Conservation (phyloP, 2,329 filamentous ascomycete species). For the Onygenales sp. region DNA sequence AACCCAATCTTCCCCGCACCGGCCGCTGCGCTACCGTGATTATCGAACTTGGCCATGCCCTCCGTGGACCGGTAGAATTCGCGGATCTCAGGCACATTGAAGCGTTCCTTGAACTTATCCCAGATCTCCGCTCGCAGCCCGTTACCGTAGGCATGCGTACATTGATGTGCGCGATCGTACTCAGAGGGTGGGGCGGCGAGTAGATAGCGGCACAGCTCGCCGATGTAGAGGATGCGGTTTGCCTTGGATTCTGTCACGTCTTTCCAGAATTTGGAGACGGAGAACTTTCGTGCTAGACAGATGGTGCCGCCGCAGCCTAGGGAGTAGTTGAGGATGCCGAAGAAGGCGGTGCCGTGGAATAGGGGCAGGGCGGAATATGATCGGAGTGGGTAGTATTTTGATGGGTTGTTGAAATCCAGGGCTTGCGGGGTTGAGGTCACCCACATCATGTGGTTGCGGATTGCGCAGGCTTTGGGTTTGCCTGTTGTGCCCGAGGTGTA, state of each 20-base stretch:
- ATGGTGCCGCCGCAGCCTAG: constrained; percentile 33
- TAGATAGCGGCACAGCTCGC: constrained; percentile 42
- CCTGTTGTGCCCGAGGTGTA: constrained; percentile 10
- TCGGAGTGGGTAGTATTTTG: constrained; percentile 36
- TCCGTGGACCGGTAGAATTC: constrained; percentile 42
- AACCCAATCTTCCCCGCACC: constrained; percentile 38
- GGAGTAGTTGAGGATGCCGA: constrained; percentile 33
- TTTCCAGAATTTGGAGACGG: constrained; percentile 36
- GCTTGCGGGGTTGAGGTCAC: constrained; percentile 28
- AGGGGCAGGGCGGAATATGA: constrained; percentile 40
- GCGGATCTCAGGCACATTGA: constrained; percentile 35
- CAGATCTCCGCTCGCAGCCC: constrained; percentile 40
- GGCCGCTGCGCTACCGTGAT: constrained; percentile 31
- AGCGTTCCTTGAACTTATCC: constrained; percentile 37
- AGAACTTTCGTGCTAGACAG: constrained; percentile 38
- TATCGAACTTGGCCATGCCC: constrained; percentile 37
- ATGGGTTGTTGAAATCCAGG: constrained; percentile 25
- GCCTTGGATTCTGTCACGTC: constrained; percentile 35
- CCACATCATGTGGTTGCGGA: constrained; percentile 24
- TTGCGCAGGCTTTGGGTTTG: constrained; percentile 16
- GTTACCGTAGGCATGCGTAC: constrained; percentile 38
- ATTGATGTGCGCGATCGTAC: constrained; percentile 36
- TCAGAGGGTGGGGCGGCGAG: constrained; percentile 35
- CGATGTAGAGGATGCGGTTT: constrained; percentile 38
- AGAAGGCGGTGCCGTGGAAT: constrained; percentile 42